These are phyloP conservation scores for Warburgia ugandensis DNA, from an alignment of 164 flowering plant genomes.

Conservation along the genomic window DNA sequence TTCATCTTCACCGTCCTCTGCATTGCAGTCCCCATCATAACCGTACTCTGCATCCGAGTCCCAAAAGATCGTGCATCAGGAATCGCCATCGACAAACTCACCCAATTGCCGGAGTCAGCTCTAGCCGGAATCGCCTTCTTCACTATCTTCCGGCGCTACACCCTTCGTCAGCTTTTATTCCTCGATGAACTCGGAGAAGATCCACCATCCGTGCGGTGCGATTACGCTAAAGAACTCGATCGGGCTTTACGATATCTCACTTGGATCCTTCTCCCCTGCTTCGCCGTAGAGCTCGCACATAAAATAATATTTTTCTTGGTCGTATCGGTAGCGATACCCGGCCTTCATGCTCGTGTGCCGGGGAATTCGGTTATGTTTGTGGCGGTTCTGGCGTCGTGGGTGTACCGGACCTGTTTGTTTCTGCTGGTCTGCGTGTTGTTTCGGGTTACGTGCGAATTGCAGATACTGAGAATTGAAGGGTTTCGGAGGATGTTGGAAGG, in stretches of 20 bases:
- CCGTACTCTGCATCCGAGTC: constrained; percentile 15
- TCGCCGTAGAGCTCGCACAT: constrained; percentile 46
- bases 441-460: constrained; percentile 67
- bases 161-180: constrained; percentile 56
- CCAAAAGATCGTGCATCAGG: constrained; percentile 21
- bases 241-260: constrained; percentile 35
- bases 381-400: constrained; percentile 52
- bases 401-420: constrained; percentile 62
- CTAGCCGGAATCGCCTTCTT: constrained; percentile 44
- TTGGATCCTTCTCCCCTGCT: constrained; percentile 45
- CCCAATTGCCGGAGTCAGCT: constrained; percentile 55
- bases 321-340: constrained; percentile 24
- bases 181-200: constrained; percentile 51
- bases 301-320: constrained; percentile 46
- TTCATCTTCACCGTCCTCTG: constrained; percentile 28
- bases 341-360: constrained; percentile 9
- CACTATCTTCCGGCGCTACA: constrained; percentile 35
- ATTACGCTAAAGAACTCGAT: constrained; percentile 50
- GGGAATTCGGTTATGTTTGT: constrained; percentile 34
- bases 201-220: constrained; percentile 32
- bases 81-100: constrained; percentile 33
- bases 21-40: constrained; percentile 28
- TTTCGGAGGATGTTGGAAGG: constrained; percentile 47
- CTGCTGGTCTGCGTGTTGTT: constrained; percentile 63
- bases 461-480: constrained; percentile 62